Percentiles rank a stretch among this genome's conserved stretches.
Evolutionary conservation across 345 rosid species (phyloP).

Genomic region (Populus deltoides): DNA sequence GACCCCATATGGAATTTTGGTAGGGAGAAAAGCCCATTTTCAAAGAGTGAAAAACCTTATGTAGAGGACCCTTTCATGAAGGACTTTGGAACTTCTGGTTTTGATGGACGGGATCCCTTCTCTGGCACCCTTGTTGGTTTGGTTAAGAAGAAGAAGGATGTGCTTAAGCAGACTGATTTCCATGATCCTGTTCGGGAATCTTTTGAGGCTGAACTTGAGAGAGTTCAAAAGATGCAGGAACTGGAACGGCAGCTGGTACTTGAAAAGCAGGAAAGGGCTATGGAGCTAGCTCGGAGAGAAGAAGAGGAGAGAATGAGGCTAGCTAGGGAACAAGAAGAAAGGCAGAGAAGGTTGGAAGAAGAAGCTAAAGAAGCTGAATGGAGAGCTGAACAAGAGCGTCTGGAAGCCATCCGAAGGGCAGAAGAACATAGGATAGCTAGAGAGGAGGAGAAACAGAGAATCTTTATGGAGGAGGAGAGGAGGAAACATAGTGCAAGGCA

Average conservation of each 20-base stretch:
- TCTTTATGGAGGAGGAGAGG: slow-evolving; percentile 90
- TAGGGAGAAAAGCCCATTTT: slow-evolving; percentile 57
- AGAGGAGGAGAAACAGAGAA: slow-evolving; percentile 84
- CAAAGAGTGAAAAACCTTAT: slow-evolving; percentile 69
- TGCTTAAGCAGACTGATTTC: slow-evolving; percentile 65
- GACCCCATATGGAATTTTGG: slow-evolving; percentile 48
- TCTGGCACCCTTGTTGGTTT: slow-evolving; percentile 60
- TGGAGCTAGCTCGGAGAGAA: slow-evolving; percentile 78
- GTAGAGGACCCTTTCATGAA: slow-evolving; percentile 60
- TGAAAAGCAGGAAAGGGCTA: slow-evolving; percentile 82
- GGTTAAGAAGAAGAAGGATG: slow-evolving; percentile 79
- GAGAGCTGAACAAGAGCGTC: slow-evolving; percentile 83
- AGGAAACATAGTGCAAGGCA: slow-evolving; percentile 94
- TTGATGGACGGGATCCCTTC: slow-evolving; percentile 77
- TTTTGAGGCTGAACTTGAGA: slow-evolving; percentile 98
- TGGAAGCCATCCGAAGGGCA: slow-evolving; percentile 66
- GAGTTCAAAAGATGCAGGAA: slow-evolving; percentile 96
- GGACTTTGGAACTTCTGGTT: slow-evolving; percentile 51
- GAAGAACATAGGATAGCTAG: slow-evolving; percentile 83
- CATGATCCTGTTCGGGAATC: slow-evolving; percentile 94
- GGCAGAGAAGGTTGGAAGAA: slow-evolving; percentile 68
- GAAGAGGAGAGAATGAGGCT: slow-evolving; percentile 79
- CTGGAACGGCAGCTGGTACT: slow-evolving; percentile 67
- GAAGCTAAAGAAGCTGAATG: slow-evolving; percentile 84
- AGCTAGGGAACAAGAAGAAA: slow-evolving; percentile 80